Base-by-base conservation (phyloP, 108 stramenopile genomes). In the Discostella stelligeroides region DNA sequence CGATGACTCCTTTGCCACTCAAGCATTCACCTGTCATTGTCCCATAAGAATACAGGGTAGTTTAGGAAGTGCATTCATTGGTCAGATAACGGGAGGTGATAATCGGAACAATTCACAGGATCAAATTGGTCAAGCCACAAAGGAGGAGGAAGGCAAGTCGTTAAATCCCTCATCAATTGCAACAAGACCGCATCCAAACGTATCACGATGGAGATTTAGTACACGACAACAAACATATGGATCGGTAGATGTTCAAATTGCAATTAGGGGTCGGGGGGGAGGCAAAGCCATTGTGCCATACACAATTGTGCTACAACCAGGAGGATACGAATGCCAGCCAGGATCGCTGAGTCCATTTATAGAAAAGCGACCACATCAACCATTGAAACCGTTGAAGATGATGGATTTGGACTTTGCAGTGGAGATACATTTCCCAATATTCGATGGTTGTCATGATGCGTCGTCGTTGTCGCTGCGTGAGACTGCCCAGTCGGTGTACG, bases 151-250 rank as follows among this genome's bases (percentile, higher is more conserved):
- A 14, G n/a, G 27, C 58, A 55, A 47, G 13, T n/a, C 1, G 68
- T 12, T 30, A 25, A 41, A 13, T 63, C 61, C 39, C 13, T 46
- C 23, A 17, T n/a, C n/a, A n/a, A n/a, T n/a, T n/a, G n/a, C 51
- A 37, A 51, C 48, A 18, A 28, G 59, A 17, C 51, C 63, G 7
- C 61, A 55, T 57, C n/a, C 37, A 38, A 60, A 74, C 41, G 28
- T 39, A 60, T 74, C 65, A 3, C 46, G 73, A 60, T 70, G 73
- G 79, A 75, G 68, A 48, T 86, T 86, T 54, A 61, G 50, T n/a
- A 84, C 86, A 15, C 60, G 76, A 17, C 86, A 86, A 70, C 76
- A 79, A 49, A 71, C 75, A 7, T 81, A 81, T 46, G 86, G 83
- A 15, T 10, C 58, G 17, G 63, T 76, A 10, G 49, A 62, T 38